Conservation (phyloP, 345 rosid species). For the Kernera saxatilis region DNA sequence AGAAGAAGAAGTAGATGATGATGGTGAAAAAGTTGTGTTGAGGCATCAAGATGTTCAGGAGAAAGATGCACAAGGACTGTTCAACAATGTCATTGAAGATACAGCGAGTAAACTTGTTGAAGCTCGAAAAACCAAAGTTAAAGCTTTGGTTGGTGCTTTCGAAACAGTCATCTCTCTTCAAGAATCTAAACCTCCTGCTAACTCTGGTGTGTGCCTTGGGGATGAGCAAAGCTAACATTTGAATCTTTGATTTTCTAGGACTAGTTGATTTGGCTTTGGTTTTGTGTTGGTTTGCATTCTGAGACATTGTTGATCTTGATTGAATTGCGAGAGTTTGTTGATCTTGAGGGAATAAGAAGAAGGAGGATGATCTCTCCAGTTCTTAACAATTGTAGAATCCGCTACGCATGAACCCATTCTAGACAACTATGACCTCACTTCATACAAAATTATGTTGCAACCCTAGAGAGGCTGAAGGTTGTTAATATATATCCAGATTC, state of each 20-base stretch:
- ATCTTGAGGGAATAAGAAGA: too few relatives aligned
- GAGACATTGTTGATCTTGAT: constrained; percentile 4
- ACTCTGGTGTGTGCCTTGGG: constrained; percentile 5
- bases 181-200: constrained; percentile 42
- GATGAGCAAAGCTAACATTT: constrained; percentile 4
- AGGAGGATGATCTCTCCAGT: too few relatives aligned
- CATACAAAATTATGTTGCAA: too few relatives aligned
- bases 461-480: too few relatives aligned
- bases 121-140: constrained; percentile 84
- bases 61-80: constrained; percentile 65
- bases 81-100: constrained; percentile 88
- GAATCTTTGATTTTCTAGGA: neutral
- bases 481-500: too few relatives aligned
- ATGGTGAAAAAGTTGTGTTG: constrained; percentile 54
- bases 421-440: too few relatives aligned
- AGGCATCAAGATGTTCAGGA: constrained; percentile 74
- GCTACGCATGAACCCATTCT: too few relatives aligned
- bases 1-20: constrained; percentile 20
- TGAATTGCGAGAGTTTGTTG: too few relatives aligned
- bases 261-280: constrained; percentile 7
- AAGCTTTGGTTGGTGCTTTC: constrained; percentile 95
- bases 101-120: constrained; percentile 83
- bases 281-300: constrained; percentile 20
- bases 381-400: too few relatives aligned
- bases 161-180: constrained; percentile 91